Conservation (phyloP, 169 alveolate species). For the Theileria equi region DNA sequence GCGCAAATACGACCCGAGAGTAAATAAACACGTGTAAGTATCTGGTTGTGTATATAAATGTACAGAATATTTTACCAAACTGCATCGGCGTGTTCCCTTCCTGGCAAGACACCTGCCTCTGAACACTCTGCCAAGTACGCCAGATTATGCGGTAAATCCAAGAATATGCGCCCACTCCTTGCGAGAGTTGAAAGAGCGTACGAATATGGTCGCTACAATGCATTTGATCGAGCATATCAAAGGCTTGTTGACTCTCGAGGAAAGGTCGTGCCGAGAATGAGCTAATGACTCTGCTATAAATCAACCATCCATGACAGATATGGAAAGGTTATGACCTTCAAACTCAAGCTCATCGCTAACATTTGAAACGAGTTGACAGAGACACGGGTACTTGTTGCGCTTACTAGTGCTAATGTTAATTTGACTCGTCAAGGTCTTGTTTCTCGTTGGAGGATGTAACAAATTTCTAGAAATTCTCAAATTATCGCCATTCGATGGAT, state of each 20-base stretch:
- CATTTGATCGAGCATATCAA: slow-evolving; percentile 52
- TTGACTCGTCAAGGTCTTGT: slow-evolving; percentile 36
- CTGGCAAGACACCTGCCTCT: slow-evolving; percentile 59
- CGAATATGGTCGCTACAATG: slow-evolving; percentile 77
- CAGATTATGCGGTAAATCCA: slow-evolving; percentile 69
- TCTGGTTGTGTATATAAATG: not conserved
- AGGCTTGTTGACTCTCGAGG: slow-evolving; percentile 52
- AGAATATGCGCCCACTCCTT: slow-evolving; percentile 75
- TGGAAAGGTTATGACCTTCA: not conserved
- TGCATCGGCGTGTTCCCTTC: slow-evolving; percentile 34
- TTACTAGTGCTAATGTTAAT: slow-evolving; percentile 15
- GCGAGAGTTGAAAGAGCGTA: slow-evolving; percentile 78
- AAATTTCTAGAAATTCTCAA: not conserved
- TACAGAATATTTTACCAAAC: slow-evolving; percentile 60
- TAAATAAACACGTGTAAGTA: slow-evolving; percentile 80
- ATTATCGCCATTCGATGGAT: no score
- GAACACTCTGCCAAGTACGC: slow-evolving; percentile 74
- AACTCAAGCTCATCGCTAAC: not conserved
- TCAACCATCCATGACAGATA: slow-evolving; percentile 1
- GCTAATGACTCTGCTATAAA: slow-evolving; percentile 10
- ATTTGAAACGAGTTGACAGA: slow-evolving; percentile 28
- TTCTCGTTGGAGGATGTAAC: slow-evolving; percentile 3
- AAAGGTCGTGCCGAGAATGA: slow-evolving; percentile 41
- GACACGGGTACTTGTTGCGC: slow-evolving; percentile 21
- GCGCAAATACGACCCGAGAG: slow-evolving; percentile 80